Percentiles rank a stretch among this genome's conserved stretches.
phyloP scores from a whole-genome alignment of 371 early-diverging fungal genomes.

The Mortierella sp. region DNA sequence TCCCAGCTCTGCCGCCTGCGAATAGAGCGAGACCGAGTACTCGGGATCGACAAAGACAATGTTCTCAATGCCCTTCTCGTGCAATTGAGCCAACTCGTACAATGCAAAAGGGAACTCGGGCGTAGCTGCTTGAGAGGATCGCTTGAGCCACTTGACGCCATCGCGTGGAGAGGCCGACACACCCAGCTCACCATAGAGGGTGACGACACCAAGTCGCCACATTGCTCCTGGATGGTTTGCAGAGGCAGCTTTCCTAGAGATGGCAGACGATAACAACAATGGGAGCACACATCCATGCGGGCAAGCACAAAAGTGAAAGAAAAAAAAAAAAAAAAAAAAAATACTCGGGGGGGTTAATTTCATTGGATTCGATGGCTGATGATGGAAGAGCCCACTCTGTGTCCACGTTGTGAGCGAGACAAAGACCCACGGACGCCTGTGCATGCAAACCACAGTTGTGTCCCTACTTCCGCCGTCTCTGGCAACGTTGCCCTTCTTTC shows the following conservation, averaged over 20 bases:
- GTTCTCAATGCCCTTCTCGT: conserved; percentile 76
- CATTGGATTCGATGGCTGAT: too few species aligned
- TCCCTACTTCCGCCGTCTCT: too few species aligned
- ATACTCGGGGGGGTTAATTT: too few species aligned
- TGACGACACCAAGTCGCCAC: conserved; percentile 79
- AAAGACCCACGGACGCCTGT: too few species aligned
- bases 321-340: background rate
- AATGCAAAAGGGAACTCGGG: conserved; percentile 81
- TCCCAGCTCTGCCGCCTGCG: conserved; percentile 79
- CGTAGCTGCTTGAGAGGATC: conserved; percentile 79
- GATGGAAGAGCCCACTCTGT: too few species aligned
- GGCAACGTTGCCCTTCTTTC: too few species aligned
- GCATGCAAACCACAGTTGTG: too few species aligned
- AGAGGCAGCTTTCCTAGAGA: conserved; percentile 73
- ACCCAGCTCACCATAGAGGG: conserved; percentile 77
- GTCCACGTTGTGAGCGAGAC: too few species aligned
- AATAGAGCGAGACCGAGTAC: conserved; percentile 77
- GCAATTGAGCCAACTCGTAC: conserved; percentile 80
- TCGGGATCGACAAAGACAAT: conserved; percentile 77
- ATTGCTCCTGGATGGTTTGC: conserved; percentile 80
- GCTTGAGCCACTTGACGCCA: conserved; percentile 83
- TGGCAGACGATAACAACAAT: conserved; percentile 11
- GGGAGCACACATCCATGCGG: background rate
- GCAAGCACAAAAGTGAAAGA: conserved; percentile 1
- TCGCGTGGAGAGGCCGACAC: conserved; percentile 71